These are phyloP conservation scores for Westerdykella sp. DNA, from an alignment of 2,329 filamentous ascomycete genomes.

Conservation along the genomic window DNA sequence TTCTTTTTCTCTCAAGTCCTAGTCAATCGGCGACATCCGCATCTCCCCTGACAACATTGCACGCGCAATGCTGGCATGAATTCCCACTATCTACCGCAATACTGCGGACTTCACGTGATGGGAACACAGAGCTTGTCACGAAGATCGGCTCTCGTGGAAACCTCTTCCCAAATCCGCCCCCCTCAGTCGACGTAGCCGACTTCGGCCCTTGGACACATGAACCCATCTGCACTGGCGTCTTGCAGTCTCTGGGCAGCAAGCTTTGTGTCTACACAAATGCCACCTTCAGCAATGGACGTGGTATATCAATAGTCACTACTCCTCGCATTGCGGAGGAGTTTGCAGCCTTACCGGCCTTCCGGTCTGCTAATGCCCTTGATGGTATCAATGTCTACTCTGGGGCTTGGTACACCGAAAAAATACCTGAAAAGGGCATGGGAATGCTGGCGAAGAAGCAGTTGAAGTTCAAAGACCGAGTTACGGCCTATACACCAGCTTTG, in stretches of 20 bases:
- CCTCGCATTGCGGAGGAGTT: constrained; percentile 20
- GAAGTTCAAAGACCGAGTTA: constrained; percentile 19
- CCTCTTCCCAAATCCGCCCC: neutral
- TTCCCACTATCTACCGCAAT: constrained; percentile 7
- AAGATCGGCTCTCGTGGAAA: neutral
- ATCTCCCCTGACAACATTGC: no score
- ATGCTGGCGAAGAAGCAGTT: constrained; percentile 22
- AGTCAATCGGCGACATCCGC: no score
- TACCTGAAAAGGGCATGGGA: constrained; percentile 28
- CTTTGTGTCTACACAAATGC: constrained; percentile 29
- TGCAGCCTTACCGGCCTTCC: constrained; percentile 20
- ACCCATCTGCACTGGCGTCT: constrained; percentile 20
- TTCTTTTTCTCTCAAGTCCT: no score
- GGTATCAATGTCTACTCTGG: constrained; percentile 16
- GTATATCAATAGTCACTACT: constrained; percentile 33
- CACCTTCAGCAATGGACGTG: constrained; percentile 22
- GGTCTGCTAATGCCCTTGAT: constrained; percentile 6
- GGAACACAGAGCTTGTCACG: constrained; percentile 5
- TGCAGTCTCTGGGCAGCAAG: constrained; percentile 16
- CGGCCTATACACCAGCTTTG: constrained; percentile 27
- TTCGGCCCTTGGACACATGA: constrained; percentile 21
- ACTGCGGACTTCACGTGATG: constrained; percentile 12
- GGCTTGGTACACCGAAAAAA: constrained; percentile 15
- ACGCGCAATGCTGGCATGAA: constrained; percentile 23
- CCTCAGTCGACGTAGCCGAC: neutral